These are phyloP conservation scores for Allomyces javanicus DNA, from an alignment of 192 early-diverging fungal species.

Conservation along the genomic window DNA sequence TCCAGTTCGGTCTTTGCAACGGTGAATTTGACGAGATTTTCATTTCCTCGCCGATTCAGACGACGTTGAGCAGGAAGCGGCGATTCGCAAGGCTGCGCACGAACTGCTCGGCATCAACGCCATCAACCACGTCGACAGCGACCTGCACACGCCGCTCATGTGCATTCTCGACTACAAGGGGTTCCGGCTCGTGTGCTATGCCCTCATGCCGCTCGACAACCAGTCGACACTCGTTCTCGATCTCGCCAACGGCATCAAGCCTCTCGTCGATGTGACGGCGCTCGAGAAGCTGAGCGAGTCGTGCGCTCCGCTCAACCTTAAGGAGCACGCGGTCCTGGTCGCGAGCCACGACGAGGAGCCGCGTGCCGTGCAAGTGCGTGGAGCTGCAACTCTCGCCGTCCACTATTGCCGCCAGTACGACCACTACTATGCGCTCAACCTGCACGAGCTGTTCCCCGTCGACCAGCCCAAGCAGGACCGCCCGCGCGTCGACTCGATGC, in stretches of 20 bases:
- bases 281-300: conserved; percentile 11
- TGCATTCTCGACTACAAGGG: conserved; percentile 35
- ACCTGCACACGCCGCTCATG: conserved; percentile 25
- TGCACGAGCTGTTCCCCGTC: conserved; percentile 23
- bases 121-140: conserved; percentile 9
- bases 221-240: conserved; percentile 13
- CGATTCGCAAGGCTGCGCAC: conserved; percentile 11
- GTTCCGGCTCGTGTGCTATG: conserved; percentile 28
- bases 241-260: conserved; percentile 8
- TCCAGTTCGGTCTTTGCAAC: conserved; percentile 5
- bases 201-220: conserved; percentile 19
- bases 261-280: conserved; percentile 15
- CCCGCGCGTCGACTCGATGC: neutral
- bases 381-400: conserved; percentile 4
- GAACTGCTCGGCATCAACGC: conserved; percentile 25
- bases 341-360: no score
- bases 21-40: conserved; percentile 3
- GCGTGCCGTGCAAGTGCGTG: conserved; percentile 1
- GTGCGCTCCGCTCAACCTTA: conserved; percentile 2
- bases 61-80: conserved; percentile 18
- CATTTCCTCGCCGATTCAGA: conserved; percentile 21
- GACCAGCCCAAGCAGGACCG: conserved; percentile 11
- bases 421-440: conserved; percentile 19
- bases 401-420: conserved; percentile 11
- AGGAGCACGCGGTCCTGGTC: no score